phyloP scores from a whole-genome alignment of 1,139 yeast genomes.

The Nadsonia starkeyi-henricii region DNA sequence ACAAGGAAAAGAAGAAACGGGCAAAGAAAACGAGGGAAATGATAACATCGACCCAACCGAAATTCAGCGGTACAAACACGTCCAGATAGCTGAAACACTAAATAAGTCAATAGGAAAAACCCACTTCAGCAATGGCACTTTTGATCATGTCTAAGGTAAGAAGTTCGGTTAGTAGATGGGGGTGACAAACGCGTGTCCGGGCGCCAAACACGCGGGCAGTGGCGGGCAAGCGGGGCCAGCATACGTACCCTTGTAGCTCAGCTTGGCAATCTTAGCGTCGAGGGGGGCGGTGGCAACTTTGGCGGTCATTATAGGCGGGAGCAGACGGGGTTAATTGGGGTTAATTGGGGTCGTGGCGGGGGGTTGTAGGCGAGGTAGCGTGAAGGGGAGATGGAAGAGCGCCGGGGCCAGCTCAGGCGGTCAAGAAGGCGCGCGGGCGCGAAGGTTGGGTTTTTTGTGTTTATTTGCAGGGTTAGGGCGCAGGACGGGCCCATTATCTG shows the following conservation, averaged over 20 bases:
- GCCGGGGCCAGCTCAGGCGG: neutral
- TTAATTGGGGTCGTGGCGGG: too few relatives aligned
- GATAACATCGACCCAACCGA: neutral
- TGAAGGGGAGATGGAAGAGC: too few relatives aligned
- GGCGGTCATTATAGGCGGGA: neutral
- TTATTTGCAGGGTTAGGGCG: neutral
- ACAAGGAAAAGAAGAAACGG: too few relatives aligned
- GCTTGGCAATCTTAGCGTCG: neutral
- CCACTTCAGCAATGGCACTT: neutral
- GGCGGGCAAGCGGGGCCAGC: neutral
- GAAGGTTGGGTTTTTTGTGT: neutral
- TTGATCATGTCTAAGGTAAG: neutral
- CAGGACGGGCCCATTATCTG: too few relatives aligned
- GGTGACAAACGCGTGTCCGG: too few relatives aligned
- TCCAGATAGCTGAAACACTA: neutral
- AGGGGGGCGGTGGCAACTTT: neutral
- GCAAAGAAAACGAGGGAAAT: too few relatives aligned
- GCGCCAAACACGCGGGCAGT: too few relatives aligned
- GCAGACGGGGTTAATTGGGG: too few relatives aligned
- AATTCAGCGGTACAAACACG: neutral
- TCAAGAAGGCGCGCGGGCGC: neutral
- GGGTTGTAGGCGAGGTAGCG: neutral
- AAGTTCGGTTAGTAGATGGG: too few relatives aligned
- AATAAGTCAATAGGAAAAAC: neutral
- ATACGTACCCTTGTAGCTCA: neutral